Evolutionary conservation across 2,329 filamentous ascomycete genomes (phyloP), one percentile per base, ranked within the genome.

Genomic region (Tolypocladium cylindrosporum): DNA sequence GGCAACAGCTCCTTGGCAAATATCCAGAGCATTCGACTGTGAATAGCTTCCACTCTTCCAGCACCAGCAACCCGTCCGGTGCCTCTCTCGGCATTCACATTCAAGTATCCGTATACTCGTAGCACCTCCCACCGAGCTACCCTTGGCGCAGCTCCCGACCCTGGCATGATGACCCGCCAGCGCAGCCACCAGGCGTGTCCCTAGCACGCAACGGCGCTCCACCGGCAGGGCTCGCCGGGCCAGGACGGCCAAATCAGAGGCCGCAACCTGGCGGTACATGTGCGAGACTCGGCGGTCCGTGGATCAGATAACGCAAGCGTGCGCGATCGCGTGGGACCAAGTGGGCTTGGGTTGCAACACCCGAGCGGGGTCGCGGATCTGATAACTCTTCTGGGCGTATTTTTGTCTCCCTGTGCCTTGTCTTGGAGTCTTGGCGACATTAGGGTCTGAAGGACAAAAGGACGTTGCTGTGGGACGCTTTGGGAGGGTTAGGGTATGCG

Each of bases 271-370:
- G 45, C 11, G 40, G 31, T 41, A 58, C 56, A 55, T 39, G 40
- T 2, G 31, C 37, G 56, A 41, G 41, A 58, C 56, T 3, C n/a
- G 14, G 41, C 21, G 36, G 51, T 48, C 40, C 50, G 16, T 36
- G 50, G 52, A 55, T 55, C 56, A 55, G 56, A 58, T 55, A 55
- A 58, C 16, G 37, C 27, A 27, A 39, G 40, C 9, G 51, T n/a
- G 36, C 34, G 14, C 11, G 34, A 27, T 24, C 27, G 21, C 55
- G 34, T 3, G 14, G 36, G 31, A 36, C 40, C 21, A 43, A 34
- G 53, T 55, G 53, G 45, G 37, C 45, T 21, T 34, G 45, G 14
- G 21, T 24, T 6, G 37, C 36, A 40, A 2, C 52, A 2, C 37
- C 21, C n/a, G 52, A 31, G 53, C 39, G 56, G 40, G 39, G 45